phyloP scores from a whole-genome alignment of 1,284 basidiomycete genomes.

The Leccinum angustisporum region DNA sequence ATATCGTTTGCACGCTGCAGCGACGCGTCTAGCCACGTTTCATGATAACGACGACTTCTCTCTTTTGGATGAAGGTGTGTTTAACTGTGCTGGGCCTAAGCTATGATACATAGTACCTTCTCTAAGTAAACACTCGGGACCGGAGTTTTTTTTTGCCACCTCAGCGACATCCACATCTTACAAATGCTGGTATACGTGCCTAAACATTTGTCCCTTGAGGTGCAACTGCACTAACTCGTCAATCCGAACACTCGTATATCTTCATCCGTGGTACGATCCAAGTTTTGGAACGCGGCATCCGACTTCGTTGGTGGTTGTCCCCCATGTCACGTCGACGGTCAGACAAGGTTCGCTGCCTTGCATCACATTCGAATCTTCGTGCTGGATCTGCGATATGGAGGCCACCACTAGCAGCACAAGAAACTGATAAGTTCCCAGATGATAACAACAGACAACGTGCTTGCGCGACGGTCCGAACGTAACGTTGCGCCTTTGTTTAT shows the following conservation, averaged over 20 bases:
- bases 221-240: background rate
- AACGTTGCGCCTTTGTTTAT: background rate
- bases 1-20: constrained; percentile 48
- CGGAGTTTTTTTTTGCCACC: background rate
- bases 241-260: background rate
- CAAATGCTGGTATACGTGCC: background rate
- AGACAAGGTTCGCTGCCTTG: background rate
- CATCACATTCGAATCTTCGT: background rate
- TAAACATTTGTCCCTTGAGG: background rate
- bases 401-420: background rate
- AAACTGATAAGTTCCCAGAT: background rate
- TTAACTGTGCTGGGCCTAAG: background rate
- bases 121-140: background rate
- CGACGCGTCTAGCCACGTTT: constrained; percentile 3
- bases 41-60: constrained; percentile 2
- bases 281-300: background rate
- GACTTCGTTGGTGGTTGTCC: background rate
- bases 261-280: background rate
- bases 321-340: background rate
- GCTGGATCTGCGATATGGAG: background rate
- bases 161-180: background rate
- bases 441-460: background rate
- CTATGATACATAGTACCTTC: background rate
- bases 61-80: background rate
- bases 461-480: background rate